A percentile compares a stretch with the other conserved stretches of the same genome.
Conservation (phyloP, 163 green algal genomes). For the Chlorella variabilis region DNA sequence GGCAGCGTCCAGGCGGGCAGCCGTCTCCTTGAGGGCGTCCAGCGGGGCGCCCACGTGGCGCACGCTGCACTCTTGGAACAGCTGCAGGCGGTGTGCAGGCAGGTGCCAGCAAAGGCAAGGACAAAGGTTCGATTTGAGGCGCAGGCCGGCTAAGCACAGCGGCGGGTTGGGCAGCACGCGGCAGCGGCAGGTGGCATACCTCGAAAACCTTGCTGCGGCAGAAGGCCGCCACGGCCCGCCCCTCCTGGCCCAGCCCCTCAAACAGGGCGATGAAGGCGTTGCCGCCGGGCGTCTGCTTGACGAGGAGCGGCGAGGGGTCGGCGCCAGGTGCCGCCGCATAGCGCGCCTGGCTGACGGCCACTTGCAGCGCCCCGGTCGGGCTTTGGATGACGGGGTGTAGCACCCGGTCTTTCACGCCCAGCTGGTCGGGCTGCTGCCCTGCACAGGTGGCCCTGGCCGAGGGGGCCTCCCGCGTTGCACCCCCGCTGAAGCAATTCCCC, state of each 20-base stretch:
- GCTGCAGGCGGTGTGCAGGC: too few species aligned
- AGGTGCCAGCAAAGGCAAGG: too few species aligned
- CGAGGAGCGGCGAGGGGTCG: background rate
- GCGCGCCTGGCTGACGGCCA: constrained; percentile 10
- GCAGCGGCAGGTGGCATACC: background rate
- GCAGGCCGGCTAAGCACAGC: too few species aligned
- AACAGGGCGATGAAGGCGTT: constrained; percentile 17
- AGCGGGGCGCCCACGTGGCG: background rate
- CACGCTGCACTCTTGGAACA: background rate
- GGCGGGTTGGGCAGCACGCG: too few species aligned
- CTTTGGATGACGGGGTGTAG: background rate
- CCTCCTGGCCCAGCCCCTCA: constrained; percentile 16
- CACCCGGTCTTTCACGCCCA: background rate
- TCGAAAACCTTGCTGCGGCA: constrained; percentile 15
- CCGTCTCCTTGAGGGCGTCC: constrained; percentile 22
- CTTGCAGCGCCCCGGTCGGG: background rate
- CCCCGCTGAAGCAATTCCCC: background rate
- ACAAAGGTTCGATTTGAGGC: too few species aligned
- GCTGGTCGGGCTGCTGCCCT: background rate
- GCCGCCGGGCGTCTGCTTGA: background rate
- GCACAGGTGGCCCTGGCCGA: too few species aligned
- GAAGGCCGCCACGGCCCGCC: background rate
- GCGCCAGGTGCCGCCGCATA: background rate
- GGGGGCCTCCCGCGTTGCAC: too few species aligned
- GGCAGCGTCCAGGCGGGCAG: background rate